Base-by-base conservation (phyloP, 495 filamentous ascomycete species). In the Penicillium antarcticum region DNA sequence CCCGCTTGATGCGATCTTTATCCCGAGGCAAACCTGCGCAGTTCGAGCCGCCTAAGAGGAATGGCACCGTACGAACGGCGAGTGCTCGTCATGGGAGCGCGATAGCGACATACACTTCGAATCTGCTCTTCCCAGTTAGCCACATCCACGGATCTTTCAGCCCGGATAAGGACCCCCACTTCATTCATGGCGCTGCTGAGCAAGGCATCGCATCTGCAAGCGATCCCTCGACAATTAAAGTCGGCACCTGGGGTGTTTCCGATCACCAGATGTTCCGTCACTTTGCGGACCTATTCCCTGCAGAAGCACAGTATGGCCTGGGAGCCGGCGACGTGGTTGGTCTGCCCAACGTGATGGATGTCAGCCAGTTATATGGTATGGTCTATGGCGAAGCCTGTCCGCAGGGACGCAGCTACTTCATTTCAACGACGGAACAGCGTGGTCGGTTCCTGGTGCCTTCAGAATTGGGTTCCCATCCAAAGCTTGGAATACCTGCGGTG, bases 371-470 rank as follows among this genome's bases (percentile, higher is more conserved):
- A 6, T 89, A 86, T 65, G 92, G 92, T 23, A 83, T 92, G 75
- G 69, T 92, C 14, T 88, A 88, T 45, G 91, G 88, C 34, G 89
- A 95, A 74, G 91, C 88, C 3, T 87, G 83, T 53, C 90, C 90
- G 0, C 84, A 86, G 29, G 92, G 92, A 3, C 83, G 82, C 40
- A 77, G 80, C 32, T 94, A 88, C 67, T 95, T 84, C 64, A 83
- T 88, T 33, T 80, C 86, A 13, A 71, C 74, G 1, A 82, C 84
- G n/a, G 89, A 95, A 66, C 81, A 83, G 68, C 80, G 87, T 34
- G 90, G 91, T n/a, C 87, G 85, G 13, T 87, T 87, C 50, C 67
- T 96, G 32, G 77, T 72, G 21, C 69, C 75, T 40, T 81, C 77
- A 49, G 67, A 73, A 11, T 57, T 79, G 46, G 57, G 72, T 58